Evolutionary conservation across 352 stramenopile species (phyloP).

Genomic region (Phytophthora rubi): DNA sequence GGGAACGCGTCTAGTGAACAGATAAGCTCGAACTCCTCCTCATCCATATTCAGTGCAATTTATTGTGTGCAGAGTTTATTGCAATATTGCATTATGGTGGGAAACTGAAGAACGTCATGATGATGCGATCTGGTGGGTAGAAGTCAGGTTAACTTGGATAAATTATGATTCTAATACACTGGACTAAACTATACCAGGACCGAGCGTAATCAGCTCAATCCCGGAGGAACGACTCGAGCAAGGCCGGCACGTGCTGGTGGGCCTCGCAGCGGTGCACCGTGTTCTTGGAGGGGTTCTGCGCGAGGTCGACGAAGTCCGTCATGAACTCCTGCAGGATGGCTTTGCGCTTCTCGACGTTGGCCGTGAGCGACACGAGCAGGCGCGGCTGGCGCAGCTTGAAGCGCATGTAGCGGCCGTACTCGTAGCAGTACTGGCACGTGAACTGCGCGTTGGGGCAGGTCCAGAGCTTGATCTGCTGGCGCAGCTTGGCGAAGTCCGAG

Average conservation of each 20-base stretch:
- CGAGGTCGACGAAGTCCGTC: constrained; percentile 54
- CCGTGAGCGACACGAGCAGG: constrained; percentile 45
- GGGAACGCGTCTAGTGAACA: constrained; percentile 50
- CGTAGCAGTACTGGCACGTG: constrained; percentile 67
- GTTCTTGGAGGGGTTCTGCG: constrained; percentile 47
- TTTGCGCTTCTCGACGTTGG: constrained; percentile 51
- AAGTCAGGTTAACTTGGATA: constrained; percentile 13
- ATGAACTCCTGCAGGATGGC: constrained; percentile 60
- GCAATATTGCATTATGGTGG: not conserved
- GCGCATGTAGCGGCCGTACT: constrained; percentile 60
- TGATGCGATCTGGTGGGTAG: not conserved
- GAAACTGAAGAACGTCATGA: not conserved
- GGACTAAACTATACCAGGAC: constrained; percentile 8
- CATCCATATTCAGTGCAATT: constrained; percentile 42
- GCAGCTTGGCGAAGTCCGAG: constrained; percentile 65
- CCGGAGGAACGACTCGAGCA: constrained; percentile 57
- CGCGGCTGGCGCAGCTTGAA: constrained; percentile 59
- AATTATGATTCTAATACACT: constrained; percentile 27
- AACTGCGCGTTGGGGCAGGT: constrained; percentile 52
- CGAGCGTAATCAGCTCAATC: constrained; percentile 36
- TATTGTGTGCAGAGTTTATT: not conserved
- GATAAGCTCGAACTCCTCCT: constrained; percentile 54
- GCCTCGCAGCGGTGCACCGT: constrained; percentile 48
- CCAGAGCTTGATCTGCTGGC: constrained; percentile 50
- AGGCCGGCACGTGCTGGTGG: constrained; percentile 47